Evolutionary conservation across 805 yeast genomes (phyloP).

Genomic region (Cyberlindnera xishuangbannaensis): DNA sequence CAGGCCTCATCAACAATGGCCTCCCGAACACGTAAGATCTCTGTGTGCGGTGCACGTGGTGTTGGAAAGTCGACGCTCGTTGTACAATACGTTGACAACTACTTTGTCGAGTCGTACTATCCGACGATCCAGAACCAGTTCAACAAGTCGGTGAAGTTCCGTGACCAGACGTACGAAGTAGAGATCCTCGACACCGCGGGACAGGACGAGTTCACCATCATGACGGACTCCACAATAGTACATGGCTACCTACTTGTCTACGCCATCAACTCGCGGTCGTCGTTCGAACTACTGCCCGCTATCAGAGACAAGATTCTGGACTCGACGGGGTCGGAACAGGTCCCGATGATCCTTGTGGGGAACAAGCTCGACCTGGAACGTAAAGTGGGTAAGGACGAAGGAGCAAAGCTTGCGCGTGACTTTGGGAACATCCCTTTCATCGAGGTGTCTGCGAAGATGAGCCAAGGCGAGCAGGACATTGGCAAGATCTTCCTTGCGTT

Average conservation of each 20-base stretch:
- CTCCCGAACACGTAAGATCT: slow-evolving; percentile 57
- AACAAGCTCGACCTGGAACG: slow-evolving; percentile 70
- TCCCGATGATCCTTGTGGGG: slow-evolving; percentile 77
- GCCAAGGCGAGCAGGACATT: slow-evolving; percentile 74
- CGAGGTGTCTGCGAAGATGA: slow-evolving; percentile 79
- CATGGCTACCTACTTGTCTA: slow-evolving; percentile 82
- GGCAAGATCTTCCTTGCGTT: slow-evolving; percentile 53
- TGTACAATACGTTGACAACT: slow-evolving; percentile 80
- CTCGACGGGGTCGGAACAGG: slow-evolving; percentile 54
- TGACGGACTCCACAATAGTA: slow-evolving; percentile 71
- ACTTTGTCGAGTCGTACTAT: slow-evolving; percentile 82
- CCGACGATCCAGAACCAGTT: slow-evolving; percentile 90
- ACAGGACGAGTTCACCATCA: slow-evolving; percentile 80
- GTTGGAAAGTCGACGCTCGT: slow-evolving; percentile 87
- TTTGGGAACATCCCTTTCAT: slow-evolving; percentile 62
- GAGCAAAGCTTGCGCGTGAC: slow-evolving; percentile 53
- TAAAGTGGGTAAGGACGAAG: slow-evolving; percentile 57
- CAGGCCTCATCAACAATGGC: slow-evolving; percentile 15
- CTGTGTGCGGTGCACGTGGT: slow-evolving; percentile 81
- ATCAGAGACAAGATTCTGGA: slow-evolving; percentile 82
- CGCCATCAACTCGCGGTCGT: slow-evolving; percentile 70
- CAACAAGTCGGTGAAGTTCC: slow-evolving; percentile 59
- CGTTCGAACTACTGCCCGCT: slow-evolving; percentile 69
- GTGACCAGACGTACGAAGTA: slow-evolving; percentile 70
- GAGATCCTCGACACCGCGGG: slow-evolving; percentile 93